phyloP scores from a whole-genome alignment of 768 basidiomycete species.

The Pisolithus orientalis region DNA sequence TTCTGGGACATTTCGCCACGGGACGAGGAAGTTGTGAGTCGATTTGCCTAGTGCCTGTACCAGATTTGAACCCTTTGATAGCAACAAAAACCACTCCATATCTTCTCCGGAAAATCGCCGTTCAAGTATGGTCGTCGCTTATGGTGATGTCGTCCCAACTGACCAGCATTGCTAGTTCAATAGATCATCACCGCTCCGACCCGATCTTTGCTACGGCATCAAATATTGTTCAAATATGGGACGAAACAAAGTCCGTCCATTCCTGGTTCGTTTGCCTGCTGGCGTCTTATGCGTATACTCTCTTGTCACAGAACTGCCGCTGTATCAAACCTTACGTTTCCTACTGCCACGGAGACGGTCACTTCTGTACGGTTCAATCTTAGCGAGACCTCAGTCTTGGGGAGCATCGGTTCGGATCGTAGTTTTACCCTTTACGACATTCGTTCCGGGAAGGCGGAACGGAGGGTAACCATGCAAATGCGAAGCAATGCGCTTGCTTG shows the following conservation, averaged over 20 bases:
- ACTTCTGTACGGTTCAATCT: conserved; percentile 87
- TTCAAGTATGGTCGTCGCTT: conserved; percentile 64
- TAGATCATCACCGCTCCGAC: conserved; percentile 90
- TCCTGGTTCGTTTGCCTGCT: background rate
- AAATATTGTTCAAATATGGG: conserved; percentile 93
- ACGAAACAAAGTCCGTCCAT: conserved; percentile 73
- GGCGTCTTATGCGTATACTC: conserved; percentile 6
- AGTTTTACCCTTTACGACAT: conserved; percentile 97
- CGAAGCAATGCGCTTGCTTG: conserved; percentile 85
- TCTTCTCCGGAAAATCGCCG: conserved; percentile 80
- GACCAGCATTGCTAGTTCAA: conserved; percentile 47
- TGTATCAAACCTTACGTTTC: conserved; percentile 81
- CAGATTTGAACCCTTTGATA: conserved; percentile 8
- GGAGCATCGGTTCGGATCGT: conserved; percentile 89
- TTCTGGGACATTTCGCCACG: conserved; percentile 56
- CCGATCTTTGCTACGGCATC: conserved; percentile 93
- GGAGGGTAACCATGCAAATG: conserved; percentile 91
- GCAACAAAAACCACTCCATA: conserved; percentile 56
- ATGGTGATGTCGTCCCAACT: background rate
- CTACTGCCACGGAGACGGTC: conserved; percentile 84
- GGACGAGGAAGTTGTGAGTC: conserved; percentile 35
- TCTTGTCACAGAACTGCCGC: conserved; percentile 59
- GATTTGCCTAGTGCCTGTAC: background rate
- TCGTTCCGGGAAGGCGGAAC: conserved; percentile 92
- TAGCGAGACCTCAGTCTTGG: conserved; percentile 91